phyloP scores from a whole-genome alignment of 345 rosid genomes.

The Linum trigynum region DNA sequence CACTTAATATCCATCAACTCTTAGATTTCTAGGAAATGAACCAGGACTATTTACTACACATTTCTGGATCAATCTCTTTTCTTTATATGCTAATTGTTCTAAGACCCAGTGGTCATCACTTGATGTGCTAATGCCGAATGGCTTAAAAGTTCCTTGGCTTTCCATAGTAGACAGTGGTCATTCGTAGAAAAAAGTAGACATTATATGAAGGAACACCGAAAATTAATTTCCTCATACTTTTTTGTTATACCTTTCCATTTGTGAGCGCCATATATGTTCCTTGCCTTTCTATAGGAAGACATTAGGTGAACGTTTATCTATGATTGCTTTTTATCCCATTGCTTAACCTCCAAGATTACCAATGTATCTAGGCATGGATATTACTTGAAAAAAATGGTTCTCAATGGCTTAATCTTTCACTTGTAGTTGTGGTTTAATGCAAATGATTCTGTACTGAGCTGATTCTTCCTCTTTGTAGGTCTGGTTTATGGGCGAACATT shows the following conservation, averaged over 20 bases:
- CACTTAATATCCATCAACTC: not conserved
- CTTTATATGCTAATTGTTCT: not conserved
- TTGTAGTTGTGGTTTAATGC: not conserved
- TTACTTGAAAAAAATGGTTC: not conserved
- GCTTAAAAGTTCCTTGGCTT: not conserved
- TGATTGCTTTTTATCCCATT: not conserved
- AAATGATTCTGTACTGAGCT: conserved; percentile 11
- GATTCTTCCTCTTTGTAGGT: conserved; percentile 14
- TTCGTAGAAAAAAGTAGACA: too few species aligned
- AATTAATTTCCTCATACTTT: not conserved
- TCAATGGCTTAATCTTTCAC: not conserved
- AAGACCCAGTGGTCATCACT: not conserved
- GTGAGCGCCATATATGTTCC: not conserved
- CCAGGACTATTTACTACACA: not conserved
- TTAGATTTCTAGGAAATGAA: not conserved
- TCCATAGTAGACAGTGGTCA: not conserved
- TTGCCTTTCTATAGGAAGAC: not conserved
- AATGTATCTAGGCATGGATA: not conserved
- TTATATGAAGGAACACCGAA: not conserved
- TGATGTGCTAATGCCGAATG: not conserved
- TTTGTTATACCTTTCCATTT: not conserved
- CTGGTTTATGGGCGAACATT: not conserved
- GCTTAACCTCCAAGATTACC: not conserved
- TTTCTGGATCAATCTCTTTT: too few species aligned
- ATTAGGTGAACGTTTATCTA: not conserved